Conservation (phyloP, 768 basidiomycete genomes). For the Crucibulum laeve region DNA sequence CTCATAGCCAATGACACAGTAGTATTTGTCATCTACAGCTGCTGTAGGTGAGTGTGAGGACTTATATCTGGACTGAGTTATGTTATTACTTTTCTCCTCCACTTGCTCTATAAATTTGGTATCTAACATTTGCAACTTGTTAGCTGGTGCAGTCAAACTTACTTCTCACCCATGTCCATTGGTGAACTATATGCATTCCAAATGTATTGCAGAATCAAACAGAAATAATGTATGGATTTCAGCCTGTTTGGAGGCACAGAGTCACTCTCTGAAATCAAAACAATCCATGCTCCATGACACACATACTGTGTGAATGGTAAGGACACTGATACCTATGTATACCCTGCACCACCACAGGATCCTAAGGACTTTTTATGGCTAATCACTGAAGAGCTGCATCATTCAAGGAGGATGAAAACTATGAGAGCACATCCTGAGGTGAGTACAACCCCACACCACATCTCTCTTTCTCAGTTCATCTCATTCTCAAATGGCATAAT, state of each 20-base stretch:
- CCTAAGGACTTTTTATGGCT: conserved; percentile 91
- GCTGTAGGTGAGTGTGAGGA: too few relatives aligned
- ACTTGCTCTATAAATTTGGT: too few relatives aligned
- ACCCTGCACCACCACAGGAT: conserved; percentile 61
- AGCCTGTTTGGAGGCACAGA: conserved; percentile 85
- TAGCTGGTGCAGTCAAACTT: too few relatives aligned
- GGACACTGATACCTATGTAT: conserved; percentile 30
- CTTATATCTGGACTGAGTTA: too few relatives aligned
- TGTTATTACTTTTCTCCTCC: too few relatives aligned
- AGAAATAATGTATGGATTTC: conserved; percentile 47
- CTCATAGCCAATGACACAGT: too few relatives aligned
- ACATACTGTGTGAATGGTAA: conserved; percentile 39
- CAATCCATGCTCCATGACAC: conserved; percentile 41
- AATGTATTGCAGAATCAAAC: neutral
- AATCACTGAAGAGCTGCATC: conserved; percentile 97
- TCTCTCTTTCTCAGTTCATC: too few relatives aligned
- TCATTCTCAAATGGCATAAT: too few relatives aligned
- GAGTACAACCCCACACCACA: conserved; percentile 12
- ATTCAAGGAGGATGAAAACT: conserved; percentile 80
- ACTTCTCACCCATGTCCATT: neutral
- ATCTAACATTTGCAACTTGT: too few relatives aligned
- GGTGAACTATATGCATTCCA: neutral
- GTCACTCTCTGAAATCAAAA: conserved; percentile 51
- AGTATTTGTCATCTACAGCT: too few relatives aligned
- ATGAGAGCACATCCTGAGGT: conserved; percentile 95